Evolutionary conservation across 116 monocot genomes (phyloP), one percentile per base, ranked within the genome.

Genomic region (Thalassia testudinum): DNA sequence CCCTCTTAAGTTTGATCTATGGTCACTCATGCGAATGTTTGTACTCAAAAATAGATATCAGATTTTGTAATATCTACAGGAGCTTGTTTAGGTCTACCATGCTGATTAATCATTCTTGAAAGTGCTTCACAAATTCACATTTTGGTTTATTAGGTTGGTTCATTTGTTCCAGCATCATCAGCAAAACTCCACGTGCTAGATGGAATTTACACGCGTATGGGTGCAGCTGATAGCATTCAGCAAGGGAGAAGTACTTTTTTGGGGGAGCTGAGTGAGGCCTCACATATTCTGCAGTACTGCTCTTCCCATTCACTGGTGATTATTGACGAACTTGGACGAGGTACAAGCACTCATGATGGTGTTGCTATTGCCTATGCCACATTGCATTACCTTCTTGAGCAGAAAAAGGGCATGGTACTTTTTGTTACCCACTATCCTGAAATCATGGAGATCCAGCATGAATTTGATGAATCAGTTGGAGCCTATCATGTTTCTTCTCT

Each of bases 331-430:
- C 85, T 99, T 56, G 99, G 99, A 18, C 77, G 90, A 40, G 99
- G 99, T 51, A 99, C 99, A 21, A 90, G 90, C 68, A 99, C 99
- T 18, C 82, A 90, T 67, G 99, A 99, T 69, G 99, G 99, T 63
- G 79, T 85, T 52, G 90, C 90, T 19, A 82, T 99, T 56, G 99
- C 90, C 42, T 90, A 86, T 65, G 81, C 89, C 29, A 69, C 85
- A 40, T 52, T 99, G 26, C 85, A 76, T 59, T 70, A 85, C 65
- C 79, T 99, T 68, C 66, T 90, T 1, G 60, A 71, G 27, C 75
- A 80, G 24, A 99, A 90, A 42, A 86, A 70, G 61, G 75, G 77
- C 66, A 66, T 80, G 72, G 62, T 72, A 49, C 83, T 99, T 54
- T 99, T 99, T 73, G 99, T 99, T 34, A 90, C 99, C 23, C 99